Conservation (phyloP, 768 basidiomycete genomes). For the Terana coerulea region DNA sequence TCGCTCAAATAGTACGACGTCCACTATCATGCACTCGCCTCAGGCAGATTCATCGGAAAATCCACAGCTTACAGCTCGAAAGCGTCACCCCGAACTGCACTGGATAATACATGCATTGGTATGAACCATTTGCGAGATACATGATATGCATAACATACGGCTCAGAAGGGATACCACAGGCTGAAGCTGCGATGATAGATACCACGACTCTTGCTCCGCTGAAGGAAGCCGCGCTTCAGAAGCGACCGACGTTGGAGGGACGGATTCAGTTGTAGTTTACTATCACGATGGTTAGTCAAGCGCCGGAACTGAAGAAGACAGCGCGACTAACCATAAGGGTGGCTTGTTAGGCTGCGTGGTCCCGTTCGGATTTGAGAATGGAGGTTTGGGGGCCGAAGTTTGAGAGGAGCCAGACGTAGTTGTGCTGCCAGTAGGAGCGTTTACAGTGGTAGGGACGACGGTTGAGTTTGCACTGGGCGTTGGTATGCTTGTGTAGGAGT, state of each 20-base stretch:
- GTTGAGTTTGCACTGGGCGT: background rate
- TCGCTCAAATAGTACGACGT: too few relatives aligned
- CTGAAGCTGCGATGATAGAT: background rate
- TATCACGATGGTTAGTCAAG: background rate
- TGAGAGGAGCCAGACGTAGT: background rate
- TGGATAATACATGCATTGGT: too few relatives aligned
- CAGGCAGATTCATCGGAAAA: too few relatives aligned
- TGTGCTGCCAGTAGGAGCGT: background rate
- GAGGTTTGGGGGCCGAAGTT: background rate
- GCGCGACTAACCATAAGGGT: background rate
- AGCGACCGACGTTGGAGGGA: background rate
- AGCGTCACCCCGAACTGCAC: too few relatives aligned
- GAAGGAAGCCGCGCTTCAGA: background rate
- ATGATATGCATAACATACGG: too few relatives aligned
- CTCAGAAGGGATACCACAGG: background rate
- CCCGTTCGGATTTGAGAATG: background rate
- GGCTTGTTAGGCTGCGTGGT: too few relatives aligned
- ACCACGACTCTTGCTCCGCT: background rate
- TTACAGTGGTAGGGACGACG: background rate
- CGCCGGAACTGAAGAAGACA: background rate
- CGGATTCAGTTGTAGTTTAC: background rate
- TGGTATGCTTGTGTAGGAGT: slow-evolving; percentile 18
- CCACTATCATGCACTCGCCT: too few relatives aligned
- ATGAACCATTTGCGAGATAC: too few relatives aligned
- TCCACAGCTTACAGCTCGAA: too few relatives aligned